phyloP scores from a whole-genome alignment of 805 yeast species.

The Kazachstania kunashirensis region DNA sequence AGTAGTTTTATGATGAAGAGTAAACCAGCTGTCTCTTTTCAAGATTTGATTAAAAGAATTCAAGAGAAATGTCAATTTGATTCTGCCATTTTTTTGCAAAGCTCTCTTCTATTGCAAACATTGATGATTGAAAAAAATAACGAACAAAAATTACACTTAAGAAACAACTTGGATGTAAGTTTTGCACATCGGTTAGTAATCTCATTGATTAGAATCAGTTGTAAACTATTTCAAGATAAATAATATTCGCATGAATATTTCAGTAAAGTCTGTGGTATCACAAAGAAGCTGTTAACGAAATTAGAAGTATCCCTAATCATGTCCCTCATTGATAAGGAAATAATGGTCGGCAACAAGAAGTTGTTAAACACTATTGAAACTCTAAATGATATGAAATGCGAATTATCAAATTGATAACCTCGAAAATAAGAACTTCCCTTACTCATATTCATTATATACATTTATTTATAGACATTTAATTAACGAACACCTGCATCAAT shows the following conservation, averaged over 20 bases:
- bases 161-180: constrained; percentile 27
- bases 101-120: constrained; percentile 19
- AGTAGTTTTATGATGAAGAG: constrained; percentile 24
- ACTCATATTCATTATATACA: too few relatives aligned
- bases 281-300: constrained; percentile 22
- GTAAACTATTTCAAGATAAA: constrained; percentile 40
- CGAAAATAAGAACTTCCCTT: constrained; percentile 9
- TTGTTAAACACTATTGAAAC: constrained; percentile 10
- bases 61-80: constrained; percentile 26
- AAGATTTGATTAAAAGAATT: constrained; percentile 19
- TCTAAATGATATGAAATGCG: too few relatives aligned
- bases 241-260: constrained; percentile 37
- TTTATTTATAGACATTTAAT: too few relatives aligned
- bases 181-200: constrained; percentile 37
- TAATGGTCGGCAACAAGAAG: constrained; percentile 15
- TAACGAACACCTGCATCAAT: too few relatives aligned
- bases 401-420: too few relatives aligned
- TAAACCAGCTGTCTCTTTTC: constrained; percentile 19
- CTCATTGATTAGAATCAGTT: constrained; percentile 37
- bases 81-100: constrained; percentile 20
- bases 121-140: constrained; percentile 10
- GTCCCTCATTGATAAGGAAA: constrained; percentile 13
- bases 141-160: constrained; percentile 7
- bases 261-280: constrained; percentile 40
- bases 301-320: constrained; percentile 21